phyloP scores from a whole-genome alignment of 2,329 filamentous ascomycete genomes.

The Sarocladium oryzae region DNA sequence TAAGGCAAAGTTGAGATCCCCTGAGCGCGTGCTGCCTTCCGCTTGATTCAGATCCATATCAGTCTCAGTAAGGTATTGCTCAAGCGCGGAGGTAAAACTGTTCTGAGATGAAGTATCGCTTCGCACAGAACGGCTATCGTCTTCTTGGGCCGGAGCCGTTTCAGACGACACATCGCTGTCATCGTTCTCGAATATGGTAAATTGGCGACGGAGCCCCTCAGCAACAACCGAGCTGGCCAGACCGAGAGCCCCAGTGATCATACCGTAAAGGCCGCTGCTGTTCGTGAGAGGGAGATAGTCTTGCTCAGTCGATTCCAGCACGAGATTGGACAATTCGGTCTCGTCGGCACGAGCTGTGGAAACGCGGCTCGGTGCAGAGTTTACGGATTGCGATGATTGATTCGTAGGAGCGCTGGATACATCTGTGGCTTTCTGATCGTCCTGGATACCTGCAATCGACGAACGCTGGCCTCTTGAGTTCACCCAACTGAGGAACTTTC shows the following conservation, averaged over 20 bases:
- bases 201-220: slow-evolving; percentile 25
- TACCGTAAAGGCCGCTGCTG: slow-evolving; percentile 46
- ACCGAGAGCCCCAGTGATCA: slow-evolving; percentile 47
- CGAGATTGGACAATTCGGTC: neutral
- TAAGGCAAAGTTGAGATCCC: slow-evolving; percentile 29
- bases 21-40: slow-evolving; percentile 24
- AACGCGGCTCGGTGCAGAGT: neutral
- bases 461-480: slow-evolving; percentile 27
- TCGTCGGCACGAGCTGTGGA: neutral
- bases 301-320: neutral
- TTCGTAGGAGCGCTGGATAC: neutral
- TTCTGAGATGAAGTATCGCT: slow-evolving; percentile 41
- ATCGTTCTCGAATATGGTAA: slow-evolving; percentile 20
- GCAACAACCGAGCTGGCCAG: slow-evolving; percentile 42
- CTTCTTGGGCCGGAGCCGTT: slow-evolving; percentile 19
- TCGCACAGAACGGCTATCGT: slow-evolving; percentile 16
- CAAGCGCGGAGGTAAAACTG: slow-evolving; percentile 44
- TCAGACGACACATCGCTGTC: slow-evolving; percentile 21
- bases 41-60: slow-evolving; percentile 17
- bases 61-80: slow-evolving; percentile 25
- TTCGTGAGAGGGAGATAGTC: slow-evolving; percentile 13
- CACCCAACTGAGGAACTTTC: slow-evolving; percentile 75
- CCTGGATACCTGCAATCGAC: slow-evolving; percentile 18
- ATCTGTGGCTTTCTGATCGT: neutral
- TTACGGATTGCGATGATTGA: slow-evolving; percentile 1